These are phyloP conservation scores for Acacia acuminata DNA, from an alignment of 306 rosid species.

Conservation along the genomic window DNA sequence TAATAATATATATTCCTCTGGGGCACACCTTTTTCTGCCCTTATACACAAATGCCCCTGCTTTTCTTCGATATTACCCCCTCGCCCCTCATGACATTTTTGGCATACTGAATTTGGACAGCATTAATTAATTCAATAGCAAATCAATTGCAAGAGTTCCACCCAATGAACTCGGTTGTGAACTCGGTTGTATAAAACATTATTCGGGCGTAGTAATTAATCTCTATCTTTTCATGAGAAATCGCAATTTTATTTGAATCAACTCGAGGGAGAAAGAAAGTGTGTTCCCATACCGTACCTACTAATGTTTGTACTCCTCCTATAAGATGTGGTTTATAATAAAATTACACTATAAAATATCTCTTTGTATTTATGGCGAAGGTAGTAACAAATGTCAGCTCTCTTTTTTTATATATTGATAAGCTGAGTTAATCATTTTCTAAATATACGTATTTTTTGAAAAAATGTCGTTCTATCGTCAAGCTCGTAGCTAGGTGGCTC, in stretches of 20 bases:
- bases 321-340: too few species aligned
- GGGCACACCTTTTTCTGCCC: slow-evolving; percentile 15
- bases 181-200: background rate
- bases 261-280: background rate
- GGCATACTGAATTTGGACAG: background rate
- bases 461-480: background rate
- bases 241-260: background rate
- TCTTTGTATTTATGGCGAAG: too few species aligned
- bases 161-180: background rate
- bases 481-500: background rate
- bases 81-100: slow-evolving; percentile 37
- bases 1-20: background rate
- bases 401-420: too few species aligned
- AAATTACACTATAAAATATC: too few species aligned
- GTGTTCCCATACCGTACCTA: background rate
- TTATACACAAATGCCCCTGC: slow-evolving; percentile 35
- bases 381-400: too few species aligned
- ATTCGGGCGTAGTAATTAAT: background rate
- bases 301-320: too few species aligned
- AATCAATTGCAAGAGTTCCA: background rate
- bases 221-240: background rate
- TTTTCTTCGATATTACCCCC: slow-evolving; percentile 33
- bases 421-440: background rate
- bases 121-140: background rate
- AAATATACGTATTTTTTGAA: background rate